Evolutionary conservation across 75 land plant species (phyloP).

Genomic region (Sequoiadendron giganteum): DNA sequence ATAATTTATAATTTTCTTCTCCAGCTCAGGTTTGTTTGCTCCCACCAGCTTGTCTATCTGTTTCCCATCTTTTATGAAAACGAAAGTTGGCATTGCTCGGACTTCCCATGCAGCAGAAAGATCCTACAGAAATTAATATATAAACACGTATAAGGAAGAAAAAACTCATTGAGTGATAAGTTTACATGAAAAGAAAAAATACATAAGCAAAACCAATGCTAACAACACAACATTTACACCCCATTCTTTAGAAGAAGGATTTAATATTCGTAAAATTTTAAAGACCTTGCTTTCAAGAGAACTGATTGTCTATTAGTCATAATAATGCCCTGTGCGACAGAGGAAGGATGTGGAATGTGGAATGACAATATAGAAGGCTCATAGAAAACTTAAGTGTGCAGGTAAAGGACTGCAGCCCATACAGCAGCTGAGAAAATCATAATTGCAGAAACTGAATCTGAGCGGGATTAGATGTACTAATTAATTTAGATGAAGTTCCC

Average conservation of each 20-base stretch:
- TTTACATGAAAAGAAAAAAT: background rate
- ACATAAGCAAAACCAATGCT: background rate
- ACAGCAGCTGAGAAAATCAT: background rate
- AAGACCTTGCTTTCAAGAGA: background rate
- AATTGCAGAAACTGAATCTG: background rate
- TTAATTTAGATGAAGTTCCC: background rate
- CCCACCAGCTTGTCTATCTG: slow-evolving; percentile 86
- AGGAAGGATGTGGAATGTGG: background rate
- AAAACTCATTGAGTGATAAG: background rate
- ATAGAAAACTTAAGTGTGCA: background rate
- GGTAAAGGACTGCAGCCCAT: background rate
- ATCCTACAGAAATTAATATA: slow-evolving; percentile 40
- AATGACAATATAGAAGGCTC: background rate
- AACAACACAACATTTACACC: background rate
- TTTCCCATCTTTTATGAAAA: slow-evolving; percentile 71
- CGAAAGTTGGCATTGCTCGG: slow-evolving; percentile 90
- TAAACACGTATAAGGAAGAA: background rate
- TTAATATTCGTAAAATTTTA: background rate
- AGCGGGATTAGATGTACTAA: background rate
- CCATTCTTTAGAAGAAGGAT: background rate
- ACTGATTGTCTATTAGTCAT: background rate
- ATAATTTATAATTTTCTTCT: slow-evolving; percentile 48
- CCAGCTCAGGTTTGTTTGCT: slow-evolving; percentile 81
- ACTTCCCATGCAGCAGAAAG: slow-evolving; percentile 77
- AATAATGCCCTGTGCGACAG: background rate